A percentile compares a stretch with the other conserved stretches of the same genome.
Evolutionary conservation across 192 early-diverging fungal genomes (phyloP).

Genomic region (Backusella australiensis): DNA sequence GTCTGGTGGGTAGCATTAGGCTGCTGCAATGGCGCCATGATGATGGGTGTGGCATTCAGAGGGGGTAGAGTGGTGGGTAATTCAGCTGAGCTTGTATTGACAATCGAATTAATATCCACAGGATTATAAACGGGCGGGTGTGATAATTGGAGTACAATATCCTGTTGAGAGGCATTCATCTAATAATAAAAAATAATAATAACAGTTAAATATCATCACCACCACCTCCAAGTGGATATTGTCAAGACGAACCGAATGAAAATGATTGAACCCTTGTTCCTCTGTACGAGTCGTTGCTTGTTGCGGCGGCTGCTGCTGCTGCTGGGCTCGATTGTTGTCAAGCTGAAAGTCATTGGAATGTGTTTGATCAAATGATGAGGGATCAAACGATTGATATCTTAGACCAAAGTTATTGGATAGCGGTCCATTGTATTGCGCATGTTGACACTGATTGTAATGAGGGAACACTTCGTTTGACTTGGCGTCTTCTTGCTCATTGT

Average conservation of each 20-base stretch:
- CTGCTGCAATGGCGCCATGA: slow-evolving; percentile 18
- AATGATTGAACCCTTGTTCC: not conserved
- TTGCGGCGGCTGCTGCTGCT: not conserved
- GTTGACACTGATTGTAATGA: not conserved
- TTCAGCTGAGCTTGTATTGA: slow-evolving; percentile 11
- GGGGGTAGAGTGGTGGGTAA: slow-evolving; percentile 22
- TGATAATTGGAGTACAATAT: slow-evolving; percentile 4
- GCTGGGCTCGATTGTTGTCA: not conserved
- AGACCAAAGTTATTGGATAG: not conserved
- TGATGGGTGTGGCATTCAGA: slow-evolving; percentile 1
- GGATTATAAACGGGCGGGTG: slow-evolving; percentile 15
- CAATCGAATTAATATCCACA: slow-evolving; percentile 27
- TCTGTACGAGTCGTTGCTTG: not conserved
- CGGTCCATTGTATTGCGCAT: not conserved
- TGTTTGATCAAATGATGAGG: not conserved
- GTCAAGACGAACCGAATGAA: slow-evolving; percentile 5
- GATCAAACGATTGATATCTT: not conserved
- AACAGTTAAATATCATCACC: not conserved
- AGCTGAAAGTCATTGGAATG: not conserved
- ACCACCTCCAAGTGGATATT: too few relatives aligned
- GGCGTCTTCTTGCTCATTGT: not conserved
- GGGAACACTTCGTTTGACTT: not conserved
- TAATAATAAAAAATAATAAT: not conserved
- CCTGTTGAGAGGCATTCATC: not conserved
- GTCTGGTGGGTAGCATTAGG: slow-evolving; percentile 5